Evolutionary conservation across 148 eudicot genomes (phyloP).

Genomic region (Silene uniflora): DNA sequence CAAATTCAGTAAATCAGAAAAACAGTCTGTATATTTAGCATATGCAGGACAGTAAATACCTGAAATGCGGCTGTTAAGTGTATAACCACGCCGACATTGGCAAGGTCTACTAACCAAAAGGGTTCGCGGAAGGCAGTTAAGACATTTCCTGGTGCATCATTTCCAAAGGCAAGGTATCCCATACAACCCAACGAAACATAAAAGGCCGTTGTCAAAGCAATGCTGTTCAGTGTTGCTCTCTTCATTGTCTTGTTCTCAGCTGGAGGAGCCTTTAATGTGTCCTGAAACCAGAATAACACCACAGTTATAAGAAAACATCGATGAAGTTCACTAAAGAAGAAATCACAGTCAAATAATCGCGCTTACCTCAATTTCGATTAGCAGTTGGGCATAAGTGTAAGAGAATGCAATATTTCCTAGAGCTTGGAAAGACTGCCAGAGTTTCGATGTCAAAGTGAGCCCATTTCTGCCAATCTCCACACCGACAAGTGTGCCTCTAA

Average conservation of each 20-base stretch:
- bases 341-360: not conserved
- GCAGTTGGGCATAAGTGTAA: conserved; percentile 29
- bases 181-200: conserved; percentile 28
- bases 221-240: conserved; percentile 28
- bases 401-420: conserved; percentile 35
- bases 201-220: conserved; percentile 25
- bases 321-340: not conserved
- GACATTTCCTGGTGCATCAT: conserved; percentile 28
- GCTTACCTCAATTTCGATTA: conserved; percentile 33
- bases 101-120: conserved; percentile 29
- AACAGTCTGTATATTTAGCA: too few relatives aligned
- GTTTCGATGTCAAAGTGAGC: conserved; percentile 16
- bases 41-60: conserved; percentile 6
- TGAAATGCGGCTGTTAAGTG: conserved; percentile 31
- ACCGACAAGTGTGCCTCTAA: conserved; percentile 25
- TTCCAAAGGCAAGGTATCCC: conserved; percentile 35
- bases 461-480: conserved; percentile 18
- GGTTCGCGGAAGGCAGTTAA: conserved; percentile 33
- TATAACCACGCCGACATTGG: conserved; percentile 26
- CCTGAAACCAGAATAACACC: conserved; percentile 11
- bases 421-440: conserved; percentile 37
- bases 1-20: not conserved
- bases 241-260: conserved; percentile 36
- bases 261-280: conserved; percentile 30
- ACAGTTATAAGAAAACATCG: too few relatives aligned